Base-by-base conservation (phyloP, 2,329 filamentous ascomycete species). In the Diaporthe citrichinensis region DNA sequence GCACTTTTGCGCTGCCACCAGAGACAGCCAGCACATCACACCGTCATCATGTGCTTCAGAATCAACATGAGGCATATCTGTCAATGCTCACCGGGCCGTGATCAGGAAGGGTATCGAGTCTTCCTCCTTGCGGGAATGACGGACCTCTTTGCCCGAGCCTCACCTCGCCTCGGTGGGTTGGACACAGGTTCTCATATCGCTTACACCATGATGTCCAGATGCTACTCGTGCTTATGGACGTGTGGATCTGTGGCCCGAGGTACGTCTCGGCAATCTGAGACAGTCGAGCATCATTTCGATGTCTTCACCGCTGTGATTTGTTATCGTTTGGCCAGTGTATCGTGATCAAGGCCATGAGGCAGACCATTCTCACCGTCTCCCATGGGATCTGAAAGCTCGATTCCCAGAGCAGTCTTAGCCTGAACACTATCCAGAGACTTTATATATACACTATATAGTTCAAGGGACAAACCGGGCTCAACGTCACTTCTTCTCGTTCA, bases 231-330 rank as follows among this genome's bases (percentile, higher is more conserved):
- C 58, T 46, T 55, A 36, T 49, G 31, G 57, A 34, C 34, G 36
- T 74, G 58, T 76, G 72, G 31, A 61, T 68, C 72, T 36, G 67
- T 72, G 68, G 59, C 57, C 59, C 44, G 20, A 57, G 46, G 41
- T 39, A 61, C 71, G 65, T 75, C 73, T 77, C 76, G 76, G 76
- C 69, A 77, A 77, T 77, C 69, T 77, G 57, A 77, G 71, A 77
- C 76, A 65, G 25, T 31, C 23, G 20, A 46, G 25, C 39, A 39
- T 55, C 34, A 65, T 57, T 62, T 44, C 36, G 23, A 74, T 58
- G 14, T 15, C 28, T 12, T 62, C 72, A 71, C 58, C 58, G 72
- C 58, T 41, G 46, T 44, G 67, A 46, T 55, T 23, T 23, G 15
- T 55, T 41, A n/a, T 55, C 49, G 46, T 69, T 49, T 41, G 15